Base-by-base conservation (phyloP, 768 basidiomycete genomes). In the Pleurotus sapidus region DNA sequence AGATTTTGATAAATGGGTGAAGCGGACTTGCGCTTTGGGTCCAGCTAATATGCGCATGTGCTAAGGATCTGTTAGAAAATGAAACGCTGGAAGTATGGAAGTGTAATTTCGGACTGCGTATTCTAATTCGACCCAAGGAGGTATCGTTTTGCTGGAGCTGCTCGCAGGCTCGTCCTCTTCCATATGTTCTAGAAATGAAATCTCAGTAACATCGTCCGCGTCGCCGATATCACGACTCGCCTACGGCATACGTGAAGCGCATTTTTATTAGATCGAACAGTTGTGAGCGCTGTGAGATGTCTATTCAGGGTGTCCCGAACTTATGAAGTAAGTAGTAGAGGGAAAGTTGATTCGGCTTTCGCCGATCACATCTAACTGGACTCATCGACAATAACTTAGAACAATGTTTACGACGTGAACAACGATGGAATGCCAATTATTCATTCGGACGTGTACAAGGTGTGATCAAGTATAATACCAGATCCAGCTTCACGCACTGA, bases 101-200 rank as follows among this genome's bases (percentile, higher is more conserved):
- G 30, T 8, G 30, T 11, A 11, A 34, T 34, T 34, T 34, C 81
- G 59, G 57, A 91, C 93, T 65, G 80, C 79, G 68, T 95, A 98
- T 78, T 98, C 96, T 47, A 98, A 83, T 63, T 89, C 83, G 30
- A 98, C 95, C 96, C 96, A 98, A 12, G 83, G 84, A 18, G 91
- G 91, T 42, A 93, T 81, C 3, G 88, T 78, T 62, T 81, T 83
- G 1, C 84, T 76, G 0, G 81, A 82, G 12, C 82, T 77, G 8
- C 30, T 34, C 30, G 30, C 30, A 23, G 51, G 39, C 59, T 95
- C 95, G 67, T 98, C 95, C 49, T 95, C 93, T 68, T 98, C 95
- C 89, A 98, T 94, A 67, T 95, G 93, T 62, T 95, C 94, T 93
- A 65, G 15, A 54, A 15, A 57, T 18, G 14, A n/a, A 59, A 58